A percentile compares a stretch with the other conserved stretches of the same genome.
Conservation (phyloP, 2,329 filamentous ascomycete species). For the Rutstroemia sp. region DNA sequence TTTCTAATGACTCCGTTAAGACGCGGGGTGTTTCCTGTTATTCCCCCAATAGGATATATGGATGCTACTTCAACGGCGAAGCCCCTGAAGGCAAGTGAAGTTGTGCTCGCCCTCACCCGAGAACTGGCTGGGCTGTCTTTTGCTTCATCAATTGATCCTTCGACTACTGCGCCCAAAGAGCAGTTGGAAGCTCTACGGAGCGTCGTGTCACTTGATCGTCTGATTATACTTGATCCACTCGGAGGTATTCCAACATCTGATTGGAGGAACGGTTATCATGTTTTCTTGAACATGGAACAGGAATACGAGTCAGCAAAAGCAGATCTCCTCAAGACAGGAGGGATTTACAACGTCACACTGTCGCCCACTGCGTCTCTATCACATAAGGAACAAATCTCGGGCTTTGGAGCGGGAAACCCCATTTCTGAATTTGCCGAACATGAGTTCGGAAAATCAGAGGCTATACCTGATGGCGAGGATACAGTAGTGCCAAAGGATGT, state of each 20-base stretch:
- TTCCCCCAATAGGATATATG: constrained; percentile 57
- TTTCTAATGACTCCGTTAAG: constrained; percentile 58
- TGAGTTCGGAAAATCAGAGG: constrained; percentile 13
- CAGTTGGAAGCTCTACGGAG: constrained; percentile 37
- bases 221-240: constrained; percentile 81
- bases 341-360: neutral
- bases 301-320: constrained; percentile 66
- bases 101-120: constrained; percentile 68
- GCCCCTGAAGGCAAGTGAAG: constrained; percentile 49
- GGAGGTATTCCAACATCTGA: constrained; percentile 72
- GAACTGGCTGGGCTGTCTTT: constrained; percentile 63
- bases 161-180: constrained; percentile 33
- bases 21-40: constrained; percentile 62
- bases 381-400: constrained; percentile 5
- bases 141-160: constrained; percentile 31
- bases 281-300: constrained; percentile 91
- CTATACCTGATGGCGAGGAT: neutral
- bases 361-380: neutral
- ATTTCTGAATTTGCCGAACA: constrained; percentile 36
- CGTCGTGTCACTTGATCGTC: constrained; percentile 64
- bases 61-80: constrained; percentile 40
- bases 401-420: constrained; percentile 34
- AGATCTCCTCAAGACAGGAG: constrained; percentile 40
- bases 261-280: constrained; percentile 56
- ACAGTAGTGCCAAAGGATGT: constrained; percentile 3